phyloP scores from a whole-genome alignment of 2,329 filamentous ascomycete genomes.

The Xylariomycetidae sp. region DNA sequence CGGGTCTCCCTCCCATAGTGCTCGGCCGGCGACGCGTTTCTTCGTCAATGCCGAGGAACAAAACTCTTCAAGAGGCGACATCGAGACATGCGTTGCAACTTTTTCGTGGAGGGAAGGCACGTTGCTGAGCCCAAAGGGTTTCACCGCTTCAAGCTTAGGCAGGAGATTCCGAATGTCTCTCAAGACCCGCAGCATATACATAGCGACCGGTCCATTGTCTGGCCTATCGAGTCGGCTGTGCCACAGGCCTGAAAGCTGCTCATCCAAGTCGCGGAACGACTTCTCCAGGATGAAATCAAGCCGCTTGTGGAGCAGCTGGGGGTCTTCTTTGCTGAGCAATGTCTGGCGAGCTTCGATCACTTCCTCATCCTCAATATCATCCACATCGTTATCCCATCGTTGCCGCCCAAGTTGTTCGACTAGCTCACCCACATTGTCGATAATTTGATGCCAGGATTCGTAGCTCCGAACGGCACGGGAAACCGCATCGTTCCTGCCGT shows the following conservation, averaged over 20 bases:
- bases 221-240: slow-evolving; percentile 37
- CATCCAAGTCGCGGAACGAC: slow-evolving; percentile 55
- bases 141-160: slow-evolving; percentile 46
- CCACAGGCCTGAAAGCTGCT: slow-evolving; percentile 49
- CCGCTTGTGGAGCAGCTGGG: slow-evolving; percentile 55
- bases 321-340: slow-evolving; percentile 68
- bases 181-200: slow-evolving; percentile 68
- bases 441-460: slow-evolving; percentile 66
- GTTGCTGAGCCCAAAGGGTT: slow-evolving; percentile 54
- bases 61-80: slow-evolving; percentile 45
- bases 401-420: slow-evolving; percentile 62
- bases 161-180: slow-evolving; percentile 68
- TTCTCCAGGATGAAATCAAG: slow-evolving; percentile 52
- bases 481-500: slow-evolving; percentile 67
- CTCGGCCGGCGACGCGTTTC: slow-evolving; percentile 53
- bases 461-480: slow-evolving; percentile 60
- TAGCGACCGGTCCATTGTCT: slow-evolving; percentile 48
- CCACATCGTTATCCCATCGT: slow-evolving; percentile 71
- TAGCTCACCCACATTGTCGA: slow-evolving; percentile 61
- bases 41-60: slow-evolving; percentile 35
- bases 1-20: slow-evolving; percentile 77
- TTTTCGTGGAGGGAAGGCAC: slow-evolving; percentile 61
- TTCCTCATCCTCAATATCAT: slow-evolving; percentile 70
- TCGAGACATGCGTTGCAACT: slow-evolving; percentile 51
- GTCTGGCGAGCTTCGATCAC: slow-evolving; percentile 62